A percentile compares a stretch with the other conserved stretches of the same genome.
Conservation (phyloP, 2,329 filamentous ascomycete genomes). For the Diaporthe helianthi region DNA sequence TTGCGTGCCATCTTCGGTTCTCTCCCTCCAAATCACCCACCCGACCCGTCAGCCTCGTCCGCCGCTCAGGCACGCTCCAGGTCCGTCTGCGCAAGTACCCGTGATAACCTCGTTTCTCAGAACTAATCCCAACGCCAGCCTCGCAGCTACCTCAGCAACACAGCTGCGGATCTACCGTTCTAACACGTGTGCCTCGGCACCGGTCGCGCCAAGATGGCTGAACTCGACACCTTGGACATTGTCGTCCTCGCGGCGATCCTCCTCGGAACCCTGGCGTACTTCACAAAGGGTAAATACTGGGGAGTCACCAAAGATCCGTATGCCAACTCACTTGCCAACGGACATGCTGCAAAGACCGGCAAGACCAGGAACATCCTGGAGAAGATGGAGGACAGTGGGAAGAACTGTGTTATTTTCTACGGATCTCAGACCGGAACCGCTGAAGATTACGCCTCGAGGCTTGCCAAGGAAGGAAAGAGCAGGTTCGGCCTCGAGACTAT, state of each 20-base stretch:
- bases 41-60: background rate
- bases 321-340: conserved; percentile 74
- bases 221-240: conserved; percentile 95
- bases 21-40: background rate
- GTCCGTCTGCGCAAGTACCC: background rate
- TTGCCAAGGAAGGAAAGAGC: conserved; percentile 97
- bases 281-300: conserved; percentile 97
- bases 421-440: conserved; percentile 98
- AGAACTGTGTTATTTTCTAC: conserved; percentile 99
- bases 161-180: background rate
- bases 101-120: background rate
- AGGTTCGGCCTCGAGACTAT: conserved; percentile 97
- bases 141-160: background rate
- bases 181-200: conserved; percentile 25
- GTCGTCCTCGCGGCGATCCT: conserved; percentile 87
- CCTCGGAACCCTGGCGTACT: conserved; percentile 89
- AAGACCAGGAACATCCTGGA: conserved; percentile 92
- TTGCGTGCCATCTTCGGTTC: conserved; percentile 7
- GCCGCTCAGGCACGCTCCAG: background rate
- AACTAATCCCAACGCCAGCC: background rate
- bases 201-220: conserved; percentile 72
- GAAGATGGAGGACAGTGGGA: conserved; percentile 93
- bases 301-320: conserved; percentile 88
- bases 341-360: conserved; percentile 74
- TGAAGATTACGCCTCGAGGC: conserved; percentile 94